phyloP scores from a whole-genome alignment of 139 green algal species.

The Chlamydomonas sp. region DNA sequence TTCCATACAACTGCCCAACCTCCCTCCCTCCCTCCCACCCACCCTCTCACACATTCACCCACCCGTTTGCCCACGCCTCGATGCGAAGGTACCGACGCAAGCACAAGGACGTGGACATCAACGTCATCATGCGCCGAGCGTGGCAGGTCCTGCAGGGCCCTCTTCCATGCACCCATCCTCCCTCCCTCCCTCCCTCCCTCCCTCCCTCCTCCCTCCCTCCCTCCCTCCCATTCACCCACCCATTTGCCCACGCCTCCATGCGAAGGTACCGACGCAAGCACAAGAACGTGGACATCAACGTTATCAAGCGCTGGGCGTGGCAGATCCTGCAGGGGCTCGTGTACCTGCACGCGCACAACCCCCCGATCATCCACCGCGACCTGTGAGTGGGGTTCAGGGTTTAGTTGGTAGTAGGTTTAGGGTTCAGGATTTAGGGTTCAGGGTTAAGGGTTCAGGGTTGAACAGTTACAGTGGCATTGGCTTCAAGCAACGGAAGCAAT shows the following conservation, averaged over 20 bases:
- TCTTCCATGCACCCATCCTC: neutral
- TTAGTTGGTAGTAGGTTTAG: no score
- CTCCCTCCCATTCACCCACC: no score
- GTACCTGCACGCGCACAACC: constrained; percentile 86
- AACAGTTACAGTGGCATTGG: neutral
- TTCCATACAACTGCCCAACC: no score
- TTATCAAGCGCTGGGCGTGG: constrained; percentile 84
- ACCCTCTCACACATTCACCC: no score
- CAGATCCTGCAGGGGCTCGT: constrained; percentile 94
- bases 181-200: no score
- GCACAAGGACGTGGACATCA: constrained; percentile 67
- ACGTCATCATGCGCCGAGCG: constrained; percentile 43
- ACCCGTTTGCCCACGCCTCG: neutral
- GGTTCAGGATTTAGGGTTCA: no score
- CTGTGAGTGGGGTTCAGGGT: no score
- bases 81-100: constrained; percentile 72
- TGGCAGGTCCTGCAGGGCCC: neutral
- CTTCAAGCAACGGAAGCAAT: neutral
- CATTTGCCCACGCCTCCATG: neutral
- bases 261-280: constrained; percentile 79
- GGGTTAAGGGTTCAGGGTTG: no score
- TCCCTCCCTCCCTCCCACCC: no score
- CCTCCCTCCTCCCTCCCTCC: no score
- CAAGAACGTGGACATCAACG: constrained; percentile 65
- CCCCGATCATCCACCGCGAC: constrained; percentile 44